Percentiles rank a stretch among this genome's conserved stretches.
Conservation (phyloP, 1,284 basidiomycete species). For the Ustilago curta region DNA sequence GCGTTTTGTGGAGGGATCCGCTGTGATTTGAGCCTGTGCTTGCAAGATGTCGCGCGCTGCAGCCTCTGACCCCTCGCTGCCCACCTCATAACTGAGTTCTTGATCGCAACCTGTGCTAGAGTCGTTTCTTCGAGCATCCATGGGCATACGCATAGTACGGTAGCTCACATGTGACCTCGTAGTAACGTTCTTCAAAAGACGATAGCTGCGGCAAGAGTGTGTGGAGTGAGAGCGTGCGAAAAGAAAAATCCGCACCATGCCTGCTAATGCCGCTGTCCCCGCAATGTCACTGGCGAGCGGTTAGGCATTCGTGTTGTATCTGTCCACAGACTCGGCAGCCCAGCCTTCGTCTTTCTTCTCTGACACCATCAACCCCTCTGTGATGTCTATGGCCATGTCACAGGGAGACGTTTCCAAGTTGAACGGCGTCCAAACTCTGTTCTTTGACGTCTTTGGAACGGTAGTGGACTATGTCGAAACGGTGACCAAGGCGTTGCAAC, state of each 20-base stretch:
- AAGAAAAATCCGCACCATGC: not conserved
- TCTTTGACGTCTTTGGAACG: conserved; percentile 45
- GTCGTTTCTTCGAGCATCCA: not conserved
- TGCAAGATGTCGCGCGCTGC: conserved; percentile 1
- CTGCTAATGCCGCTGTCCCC: not conserved
- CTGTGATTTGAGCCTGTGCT: too few species aligned
- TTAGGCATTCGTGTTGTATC: not conserved
- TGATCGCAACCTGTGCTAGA: not conserved
- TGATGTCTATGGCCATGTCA: not conserved
- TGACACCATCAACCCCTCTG: not conserved
- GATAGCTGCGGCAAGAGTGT: not conserved
- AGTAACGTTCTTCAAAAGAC: not conserved
- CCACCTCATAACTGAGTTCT: not conserved
- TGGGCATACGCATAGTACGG: too few species aligned
- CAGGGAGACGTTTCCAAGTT: not conserved
- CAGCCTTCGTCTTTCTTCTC: not conserved
- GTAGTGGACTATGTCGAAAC: conserved; percentile 43
- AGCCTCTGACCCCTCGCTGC: not conserved
- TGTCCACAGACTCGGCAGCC: not conserved
- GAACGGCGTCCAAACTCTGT: conserved; percentile 21
- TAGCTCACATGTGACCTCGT: too few species aligned
- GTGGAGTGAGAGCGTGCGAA: not conserved
- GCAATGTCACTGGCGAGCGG: not conserved
- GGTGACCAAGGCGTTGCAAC: conserved; percentile 26
- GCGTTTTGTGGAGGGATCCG: conserved; percentile 1